These are phyloP conservation scores for Paratinospora sagittata DNA, from an alignment of 164 flowering plant genomes.

Conservation along the genomic window DNA sequence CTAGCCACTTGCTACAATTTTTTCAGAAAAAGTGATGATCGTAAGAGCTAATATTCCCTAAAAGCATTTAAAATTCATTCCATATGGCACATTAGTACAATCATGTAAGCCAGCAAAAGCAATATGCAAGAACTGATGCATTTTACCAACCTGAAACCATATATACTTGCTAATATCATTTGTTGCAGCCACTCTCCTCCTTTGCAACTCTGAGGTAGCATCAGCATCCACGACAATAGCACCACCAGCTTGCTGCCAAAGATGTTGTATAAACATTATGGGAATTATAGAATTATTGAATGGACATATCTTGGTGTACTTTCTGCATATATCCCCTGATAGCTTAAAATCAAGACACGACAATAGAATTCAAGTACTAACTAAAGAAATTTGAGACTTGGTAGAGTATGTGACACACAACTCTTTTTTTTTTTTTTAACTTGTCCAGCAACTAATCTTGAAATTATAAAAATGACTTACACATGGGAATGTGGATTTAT, in stretches of 20 bases:
- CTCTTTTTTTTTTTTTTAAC: too few relatives aligned
- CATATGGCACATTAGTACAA: too few relatives aligned
- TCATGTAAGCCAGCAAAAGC: too few relatives aligned
- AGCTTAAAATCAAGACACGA: background rate
- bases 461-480: too few relatives aligned
- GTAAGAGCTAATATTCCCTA: too few relatives aligned
- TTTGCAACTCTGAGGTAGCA: slow-evolving; percentile 76
- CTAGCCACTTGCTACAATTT: too few relatives aligned
- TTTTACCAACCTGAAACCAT: slow-evolving; percentile 66
- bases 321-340: background rate
- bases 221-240: slow-evolving; percentile 87
- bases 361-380: background rate
- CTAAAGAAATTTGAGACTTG: background rate
- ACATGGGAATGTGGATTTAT: too few relatives aligned
- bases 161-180: slow-evolving; percentile 71
- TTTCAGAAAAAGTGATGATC: too few relatives aligned
- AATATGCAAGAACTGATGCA: too few relatives aligned
- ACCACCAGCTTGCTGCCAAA: slow-evolving; percentile 71
- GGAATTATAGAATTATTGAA: background rate
- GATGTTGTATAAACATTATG: background rate
- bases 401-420: too few relatives aligned
- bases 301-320: background rate
- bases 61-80: too few relatives aligned
- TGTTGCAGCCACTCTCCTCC: slow-evolving; percentile 55
- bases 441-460: background rate